Evolutionary conservation across 257 asterid species (phyloP), one percentile per base, ranked within the genome.

Genomic region (Solanum etuberosum): DNA sequence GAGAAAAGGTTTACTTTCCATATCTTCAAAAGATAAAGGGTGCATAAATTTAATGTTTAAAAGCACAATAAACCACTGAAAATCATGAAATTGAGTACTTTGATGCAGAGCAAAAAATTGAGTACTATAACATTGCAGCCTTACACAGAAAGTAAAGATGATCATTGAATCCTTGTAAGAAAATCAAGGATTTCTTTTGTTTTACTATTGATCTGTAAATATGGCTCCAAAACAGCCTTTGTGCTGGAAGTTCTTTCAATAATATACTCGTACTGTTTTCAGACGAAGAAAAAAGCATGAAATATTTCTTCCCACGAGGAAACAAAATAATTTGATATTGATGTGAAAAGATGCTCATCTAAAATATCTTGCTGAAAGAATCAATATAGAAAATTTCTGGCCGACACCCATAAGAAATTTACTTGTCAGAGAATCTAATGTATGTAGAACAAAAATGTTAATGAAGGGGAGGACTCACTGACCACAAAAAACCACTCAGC

Each of bases 401-500:
- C 4, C 6, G 18, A 80, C 65, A 15, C 85, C 42, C 68, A 5
- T 46, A 48, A 48, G 67, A 48, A 46, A 80, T 80, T 27, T 6
- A 32, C 65, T 80, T 46, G 29, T 80, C 85, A 46, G 85, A 48
- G 38, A 46, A 80, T 29, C 68, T 20, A 27, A 80, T 27, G 10
- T 27, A 80, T 7, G 68, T 80, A 80, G 40, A 80, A 80, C 14
- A 80, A 43, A 25, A 27, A 80, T 16, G 40, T 48, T 80, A 10
- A 48, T 16, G 29, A 80, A 46, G 42, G 63, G 83, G 83, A n/a
- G 78, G 31, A 88, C 94, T 91, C 89, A 92, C 95, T 92, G n/a
- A 86, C 88, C 86, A 87, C 88, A 86, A 38, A 88, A 67, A 87
- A 83, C 38, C 88, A 88, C 86, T 89, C 40, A 25, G 92, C 87